phyloP scores from a whole-genome alignment of 805 yeast genomes.

The Wickerhamiella alocasiicola region DNA sequence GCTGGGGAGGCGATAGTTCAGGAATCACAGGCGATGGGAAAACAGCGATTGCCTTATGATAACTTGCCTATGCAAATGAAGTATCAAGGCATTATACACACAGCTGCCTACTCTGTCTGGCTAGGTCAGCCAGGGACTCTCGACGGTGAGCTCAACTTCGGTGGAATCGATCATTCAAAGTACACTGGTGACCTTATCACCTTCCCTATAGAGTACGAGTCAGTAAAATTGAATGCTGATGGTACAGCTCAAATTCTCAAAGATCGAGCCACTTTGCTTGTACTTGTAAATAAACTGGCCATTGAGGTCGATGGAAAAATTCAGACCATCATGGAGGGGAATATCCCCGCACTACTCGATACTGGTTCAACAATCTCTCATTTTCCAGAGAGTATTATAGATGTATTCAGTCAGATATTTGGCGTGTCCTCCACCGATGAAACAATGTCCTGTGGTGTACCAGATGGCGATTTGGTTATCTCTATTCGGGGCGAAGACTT shows the following conservation, averaged over 20 bases:
- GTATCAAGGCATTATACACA: slow-evolving; percentile 31
- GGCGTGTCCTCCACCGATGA: slow-evolving; percentile 31
- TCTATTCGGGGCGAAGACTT: slow-evolving; percentile 16
- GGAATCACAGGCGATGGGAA: slow-evolving; percentile 4
- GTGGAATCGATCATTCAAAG: slow-evolving; percentile 33
- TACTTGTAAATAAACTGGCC: slow-evolving; percentile 1
- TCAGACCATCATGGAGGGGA: neutral
- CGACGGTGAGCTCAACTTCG: slow-evolving; percentile 31
- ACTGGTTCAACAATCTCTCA: slow-evolving; percentile 12
- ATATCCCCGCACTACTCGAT: slow-evolving; percentile 15
- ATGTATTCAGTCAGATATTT: slow-evolving; percentile 22
- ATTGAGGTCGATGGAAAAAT: neutral
- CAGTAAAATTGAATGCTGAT: neutral
- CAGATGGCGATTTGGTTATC: slow-evolving; percentile 9
- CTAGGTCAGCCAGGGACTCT: slow-evolving; percentile 26
- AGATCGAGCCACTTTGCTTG: slow-evolving; percentile 5
- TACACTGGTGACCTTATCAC: slow-evolving; percentile 24
- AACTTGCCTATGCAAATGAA: slow-evolving; percentile 29
- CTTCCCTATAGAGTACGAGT: slow-evolving; percentile 7
- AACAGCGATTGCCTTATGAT: too few species aligned
- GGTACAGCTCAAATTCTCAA: slow-evolving; percentile 1
- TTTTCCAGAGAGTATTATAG: slow-evolving; percentile 11
- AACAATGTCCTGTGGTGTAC: slow-evolving; percentile 14
- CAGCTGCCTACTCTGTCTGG: slow-evolving; percentile 35
- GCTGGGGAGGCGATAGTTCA: too few species aligned